Evolutionary conservation across 805 yeast genomes (phyloP), one percentile per base, ranked within the genome.

Genomic region (Cyberlindnera sargentensis): DNA sequence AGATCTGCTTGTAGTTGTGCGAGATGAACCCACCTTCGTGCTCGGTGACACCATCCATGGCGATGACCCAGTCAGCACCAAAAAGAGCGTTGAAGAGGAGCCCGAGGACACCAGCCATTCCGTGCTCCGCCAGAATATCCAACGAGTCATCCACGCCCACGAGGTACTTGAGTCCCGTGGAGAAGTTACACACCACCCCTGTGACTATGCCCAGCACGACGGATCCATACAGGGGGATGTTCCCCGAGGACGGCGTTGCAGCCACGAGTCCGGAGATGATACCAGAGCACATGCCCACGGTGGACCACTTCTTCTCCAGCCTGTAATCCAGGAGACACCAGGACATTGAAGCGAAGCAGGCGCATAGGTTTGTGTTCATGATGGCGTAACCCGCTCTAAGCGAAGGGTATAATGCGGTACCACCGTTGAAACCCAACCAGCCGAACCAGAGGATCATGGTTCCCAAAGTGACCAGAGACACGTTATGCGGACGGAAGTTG

Each of bases 71-170:
- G 43, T 84, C 76, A 6, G 90, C 86, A 11, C 86, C 97, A 60
- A 93, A 90, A 1, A 91, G 60, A 0, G 86, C 96, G 60, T 88
- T 89, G 68, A 88, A 89, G n/a, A 91, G 45, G 39, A 90, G 71
- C 0, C 99, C 98, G 37, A 91, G 73, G 38, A 90, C 74, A 30
- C 99, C 99, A 0, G 97, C 98, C 55, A 91, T 74, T 40, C 96
- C 98, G 81, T 91, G 99, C 78, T 91, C 98, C n/a, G 98, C 98
- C 61, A 91, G 74, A 41, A 89, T 80, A 82, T 93, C 98, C 55
- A 93, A 69, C 2, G 96, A 82, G 67, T 91, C 99, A 63, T 93
- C 98, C 41, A 91, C 89, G 46, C 75, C 74, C 38, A 84, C 67
- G 49, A 86, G 66, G 60, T 84, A 86, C 66, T 91, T 91, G 62